Evolutionary conservation across 2,329 filamentous ascomycete species (phyloP), one percentile per base, ranked within the genome.

Genomic region (Nigrograna mackinnonii): DNA sequence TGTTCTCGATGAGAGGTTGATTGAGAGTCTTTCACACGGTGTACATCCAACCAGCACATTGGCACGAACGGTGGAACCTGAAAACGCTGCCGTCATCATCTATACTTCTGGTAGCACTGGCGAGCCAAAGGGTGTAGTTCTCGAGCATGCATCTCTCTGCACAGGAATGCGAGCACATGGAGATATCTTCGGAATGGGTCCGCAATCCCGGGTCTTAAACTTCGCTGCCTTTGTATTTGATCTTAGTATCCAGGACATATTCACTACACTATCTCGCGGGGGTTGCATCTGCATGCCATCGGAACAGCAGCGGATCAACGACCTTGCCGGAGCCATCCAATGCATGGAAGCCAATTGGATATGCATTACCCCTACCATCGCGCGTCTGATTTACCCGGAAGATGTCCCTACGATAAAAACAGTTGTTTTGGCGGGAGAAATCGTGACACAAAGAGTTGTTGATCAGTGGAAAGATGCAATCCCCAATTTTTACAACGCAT

Each of bases 21-120:
- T 50, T 16, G 30, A 34, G 19, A 21, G 6, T 30, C 43, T 13
- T 16, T 24, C 18, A 16, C n/a, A 36, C 14, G 26, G 34, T 26
- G 4, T 28, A 6, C 14, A 37, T 19, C 20, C 11, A 4, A 35
- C 39, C 2, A 39, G 9, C 34, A 24, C 35, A n/a, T 9, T 17
- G 14, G 37, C 44, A 12, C 45, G 37, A 22, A 6, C 13, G 18
- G 45, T 44, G 35, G 41, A 41, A 24, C 32, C 43, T 14, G 47
- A 39, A 20, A 55, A 56, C 46, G 69, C 66, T 1, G 39, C 46
- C 5, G 50, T n/a, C n/a, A n/a, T n/a, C n/a, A n/a, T n/a, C 42
- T 6, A 26, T 28, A 92, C 87, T 0, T 89, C 86, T n/a, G 89
- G 89, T 2, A 90, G 84, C 18, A 92, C 87, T 0, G 89, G 87